A percentile compares a stretch with the other conserved stretches of the same genome.
phyloP scores from a whole-genome alignment of 2,329 filamentous ascomycete species.

The Diplodia mutila region DNA sequence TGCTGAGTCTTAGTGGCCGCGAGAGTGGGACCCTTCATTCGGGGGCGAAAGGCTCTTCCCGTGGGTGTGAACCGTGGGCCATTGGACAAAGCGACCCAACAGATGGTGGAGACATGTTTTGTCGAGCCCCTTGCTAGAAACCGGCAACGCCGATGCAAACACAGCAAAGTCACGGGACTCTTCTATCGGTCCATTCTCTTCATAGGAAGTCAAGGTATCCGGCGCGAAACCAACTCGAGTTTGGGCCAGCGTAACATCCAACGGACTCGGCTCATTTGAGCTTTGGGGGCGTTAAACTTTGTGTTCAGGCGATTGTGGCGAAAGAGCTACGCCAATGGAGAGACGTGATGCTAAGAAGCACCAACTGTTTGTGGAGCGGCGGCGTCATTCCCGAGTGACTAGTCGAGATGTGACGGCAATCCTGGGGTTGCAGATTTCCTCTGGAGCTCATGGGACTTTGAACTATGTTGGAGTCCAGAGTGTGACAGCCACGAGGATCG shows the following conservation, averaged over 20 bases:
- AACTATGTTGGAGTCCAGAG: background rate
- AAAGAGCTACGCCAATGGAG: background rate
- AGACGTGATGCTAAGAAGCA: background rate
- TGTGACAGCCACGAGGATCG: background rate
- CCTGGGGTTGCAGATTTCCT: background rate
- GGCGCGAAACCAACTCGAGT: background rate
- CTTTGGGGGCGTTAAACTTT: constrained; percentile 19
- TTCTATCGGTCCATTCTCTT: background rate
- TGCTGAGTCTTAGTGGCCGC: background rate
- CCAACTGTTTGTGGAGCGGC: background rate
- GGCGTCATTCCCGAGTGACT: background rate
- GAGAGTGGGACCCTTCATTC: background rate
- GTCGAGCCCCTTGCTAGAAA: background rate
- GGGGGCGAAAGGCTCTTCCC: constrained; percentile 2
- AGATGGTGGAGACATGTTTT: background rate
- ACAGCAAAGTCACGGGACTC: background rate
- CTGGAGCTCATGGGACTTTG: background rate
- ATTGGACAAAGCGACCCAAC: background rate
- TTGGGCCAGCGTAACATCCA: background rate
- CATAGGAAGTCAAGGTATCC: background rate
- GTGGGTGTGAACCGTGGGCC: background rate
- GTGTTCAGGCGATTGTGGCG: background rate
- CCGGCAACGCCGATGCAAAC: background rate
- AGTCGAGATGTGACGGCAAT: background rate
- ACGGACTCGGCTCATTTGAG: background rate